Base-by-base conservation (phyloP, 257 asterid species). In the Capsicum chinense region DNA sequence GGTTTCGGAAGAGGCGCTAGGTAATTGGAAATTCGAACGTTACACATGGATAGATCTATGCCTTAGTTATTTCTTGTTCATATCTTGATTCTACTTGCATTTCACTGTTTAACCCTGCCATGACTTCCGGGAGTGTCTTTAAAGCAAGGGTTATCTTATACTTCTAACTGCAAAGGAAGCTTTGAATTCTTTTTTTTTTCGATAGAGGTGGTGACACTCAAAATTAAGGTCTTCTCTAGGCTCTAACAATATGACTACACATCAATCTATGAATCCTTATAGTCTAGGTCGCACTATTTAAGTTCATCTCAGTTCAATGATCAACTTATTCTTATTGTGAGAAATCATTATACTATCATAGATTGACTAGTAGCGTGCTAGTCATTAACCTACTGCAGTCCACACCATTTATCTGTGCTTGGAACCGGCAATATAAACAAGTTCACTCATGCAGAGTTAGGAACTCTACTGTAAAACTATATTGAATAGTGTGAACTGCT, bases 61-160 rank as follows among this genome's bases (percentile, higher is more conserved):
- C 60, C 76, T 19, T 13, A 19, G 19, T 73, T 6, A 0, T 52
- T 33, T 73, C 42, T 19, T 19, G 80, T 73, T 48, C 42, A 48
- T 73, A 12, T 73, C 42, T 73, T 73, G 44, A 19, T 73, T 73
- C 37, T 73, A 19, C 80, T 73, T 48, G 58, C 13, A 48, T 73
- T 73, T 48, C 80, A 73, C 47, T 10, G 80, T 12, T 73, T 26
- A 54, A 48, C 44, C 42, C 16, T 50, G n/a, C 39, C n/a, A 73
- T 26, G 59, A 48, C 16, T 48, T 19, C 7, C 3, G 59, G 2
- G 12, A 19, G 6, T 73, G 59, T 48, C 12, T 54, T 48, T 5
- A 48, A 48, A 48, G 37, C 44, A 3, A 73, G 12, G 80, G 80
- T 19, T 19, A 12, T 19, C 44, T 48, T 48, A 5, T 19, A 73